phyloP scores from a whole-genome alignment of 192 early-diverging fungal genomes.

The Backusella westeae region DNA sequence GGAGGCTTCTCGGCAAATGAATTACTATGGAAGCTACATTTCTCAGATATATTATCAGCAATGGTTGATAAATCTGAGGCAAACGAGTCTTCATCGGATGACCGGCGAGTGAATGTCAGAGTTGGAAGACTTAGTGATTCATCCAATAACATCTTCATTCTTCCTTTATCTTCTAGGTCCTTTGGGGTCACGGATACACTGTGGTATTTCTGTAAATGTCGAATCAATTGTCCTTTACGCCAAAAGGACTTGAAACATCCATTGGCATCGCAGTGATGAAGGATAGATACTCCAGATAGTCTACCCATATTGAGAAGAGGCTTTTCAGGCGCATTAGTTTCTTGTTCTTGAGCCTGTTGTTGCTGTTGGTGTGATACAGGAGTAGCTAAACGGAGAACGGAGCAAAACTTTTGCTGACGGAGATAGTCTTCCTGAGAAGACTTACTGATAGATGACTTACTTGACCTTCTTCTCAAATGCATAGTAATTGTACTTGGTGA shows the following conservation, averaged over 20 bases:
- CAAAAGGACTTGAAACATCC: conserved; percentile 36
- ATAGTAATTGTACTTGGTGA: conserved; percentile 29
- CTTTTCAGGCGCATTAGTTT: not conserved
- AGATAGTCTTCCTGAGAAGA: conserved; percentile 24
- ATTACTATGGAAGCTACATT: not conserved
- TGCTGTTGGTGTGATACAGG: not conserved
- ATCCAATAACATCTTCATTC: not conserved
- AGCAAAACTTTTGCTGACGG: conserved; percentile 27
- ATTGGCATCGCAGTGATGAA: conserved; percentile 26
- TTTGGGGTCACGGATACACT: conserved; percentile 10
- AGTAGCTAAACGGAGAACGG: conserved; percentile 24
- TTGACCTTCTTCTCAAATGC: conserved; percentile 14
- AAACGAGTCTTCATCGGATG: not conserved
- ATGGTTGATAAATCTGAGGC: not conserved
- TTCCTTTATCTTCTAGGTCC: not conserved
- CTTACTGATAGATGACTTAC: conserved; percentile 16
- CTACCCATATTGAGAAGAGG: not conserved
- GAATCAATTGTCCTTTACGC: conserved; percentile 25
- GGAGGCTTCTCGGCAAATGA: not conserved
- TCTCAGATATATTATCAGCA: not conserved
- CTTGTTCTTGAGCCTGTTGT: not conserved
- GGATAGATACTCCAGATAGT: conserved; percentile 5
- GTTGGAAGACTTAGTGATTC: not conserved
- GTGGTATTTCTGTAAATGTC: conserved; percentile 34
- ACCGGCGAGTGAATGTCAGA: not conserved